Conservation (phyloP, 257 asterid species). For the Jacaranda copaia region DNA sequence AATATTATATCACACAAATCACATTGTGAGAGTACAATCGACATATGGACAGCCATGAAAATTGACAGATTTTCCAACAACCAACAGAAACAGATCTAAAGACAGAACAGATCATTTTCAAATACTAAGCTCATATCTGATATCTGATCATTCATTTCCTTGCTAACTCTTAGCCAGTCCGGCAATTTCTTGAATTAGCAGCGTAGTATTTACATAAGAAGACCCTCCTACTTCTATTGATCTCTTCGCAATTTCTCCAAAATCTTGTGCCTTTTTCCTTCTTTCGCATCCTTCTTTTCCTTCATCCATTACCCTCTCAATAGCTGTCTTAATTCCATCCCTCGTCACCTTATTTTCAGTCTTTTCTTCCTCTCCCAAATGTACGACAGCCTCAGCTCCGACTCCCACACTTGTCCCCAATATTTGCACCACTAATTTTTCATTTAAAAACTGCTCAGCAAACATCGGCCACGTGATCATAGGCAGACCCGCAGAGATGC, state of each 20-base stretch:
- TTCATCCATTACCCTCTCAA: constrained; percentile 40
- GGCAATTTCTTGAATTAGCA: constrained; percentile 37
- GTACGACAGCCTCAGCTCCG: constrained; percentile 32
- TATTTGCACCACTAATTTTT: constrained; percentile 41
- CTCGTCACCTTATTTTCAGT: constrained; percentile 34
- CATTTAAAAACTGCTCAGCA: constrained; percentile 55
- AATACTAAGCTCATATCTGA: background rate
- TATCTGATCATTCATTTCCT: background rate
- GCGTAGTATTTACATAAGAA: constrained; percentile 29
- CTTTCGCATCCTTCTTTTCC: constrained; percentile 39
- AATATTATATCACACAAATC: background rate
- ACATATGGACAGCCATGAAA: background rate
- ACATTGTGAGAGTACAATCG: background rate
- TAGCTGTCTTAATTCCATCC: constrained; percentile 28
- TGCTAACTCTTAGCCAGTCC: constrained; percentile 9
- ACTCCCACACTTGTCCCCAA: constrained; percentile 42
- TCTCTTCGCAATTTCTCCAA: constrained; percentile 42
- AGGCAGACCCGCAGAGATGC: constrained; percentile 49
- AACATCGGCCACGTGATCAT: constrained; percentile 60
- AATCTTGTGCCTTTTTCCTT: constrained; percentile 34
- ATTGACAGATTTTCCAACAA: background rate
- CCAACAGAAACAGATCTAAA: too few relatives aligned
- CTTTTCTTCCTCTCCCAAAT: constrained; percentile 30
- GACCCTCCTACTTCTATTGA: constrained; percentile 44
- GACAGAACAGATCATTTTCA: background rate